A percentile compares a stretch with the other conserved stretches of the same genome.
Evolutionary conservation across 1,284 basidiomycete genomes (phyloP).

Genomic region (Ceratobasidium sp.): DNA sequence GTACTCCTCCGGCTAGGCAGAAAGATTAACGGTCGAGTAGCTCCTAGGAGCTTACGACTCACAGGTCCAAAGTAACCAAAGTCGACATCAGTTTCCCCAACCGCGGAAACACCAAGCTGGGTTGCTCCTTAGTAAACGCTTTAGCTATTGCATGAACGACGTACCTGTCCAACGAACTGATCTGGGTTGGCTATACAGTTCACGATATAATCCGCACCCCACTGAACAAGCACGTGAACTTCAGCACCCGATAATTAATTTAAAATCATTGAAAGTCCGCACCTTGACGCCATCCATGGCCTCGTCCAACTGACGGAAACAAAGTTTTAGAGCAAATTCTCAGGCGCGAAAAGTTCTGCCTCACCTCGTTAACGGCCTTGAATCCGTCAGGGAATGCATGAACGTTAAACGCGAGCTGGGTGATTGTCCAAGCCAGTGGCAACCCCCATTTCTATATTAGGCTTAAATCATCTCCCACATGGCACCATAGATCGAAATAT

Average conservation of each 20-base stretch:
- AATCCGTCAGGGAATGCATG: slow-evolving; percentile 42
- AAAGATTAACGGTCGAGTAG: no score
- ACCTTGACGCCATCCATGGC: slow-evolving; percentile 49
- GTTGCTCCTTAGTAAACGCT: not conserved
- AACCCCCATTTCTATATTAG: slow-evolving; percentile 47
- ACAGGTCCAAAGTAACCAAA: slow-evolving; percentile 49
- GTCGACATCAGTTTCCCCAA: slow-evolving; percentile 46
- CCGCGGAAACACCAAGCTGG: slow-evolving; percentile 48
- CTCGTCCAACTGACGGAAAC: slow-evolving; percentile 34
- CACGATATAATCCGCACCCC: slow-evolving; percentile 48
- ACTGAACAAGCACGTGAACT: slow-evolving; percentile 24
- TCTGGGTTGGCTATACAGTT: slow-evolving; percentile 47
- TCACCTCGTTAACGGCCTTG: slow-evolving; percentile 44
- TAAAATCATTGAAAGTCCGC: not conserved
- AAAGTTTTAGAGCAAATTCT: not conserved
- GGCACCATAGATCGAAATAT: not conserved
- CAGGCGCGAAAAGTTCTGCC: not conserved
- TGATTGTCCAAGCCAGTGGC: slow-evolving; percentile 48
- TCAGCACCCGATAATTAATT: no score
- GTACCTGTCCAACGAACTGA: slow-evolving; percentile 48
- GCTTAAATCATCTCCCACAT: not conserved
- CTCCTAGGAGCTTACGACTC: not conserved
- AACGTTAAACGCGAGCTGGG: slow-evolving; percentile 47
- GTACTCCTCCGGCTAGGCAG: slow-evolving; percentile 47
- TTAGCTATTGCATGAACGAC: not conserved